Percentiles rank a stretch among this genome's conserved stretches.
These are phyloP conservation scores for Vigna angularis DNA, from an alignment of 306 rosid species.

Conservation along the genomic window DNA sequence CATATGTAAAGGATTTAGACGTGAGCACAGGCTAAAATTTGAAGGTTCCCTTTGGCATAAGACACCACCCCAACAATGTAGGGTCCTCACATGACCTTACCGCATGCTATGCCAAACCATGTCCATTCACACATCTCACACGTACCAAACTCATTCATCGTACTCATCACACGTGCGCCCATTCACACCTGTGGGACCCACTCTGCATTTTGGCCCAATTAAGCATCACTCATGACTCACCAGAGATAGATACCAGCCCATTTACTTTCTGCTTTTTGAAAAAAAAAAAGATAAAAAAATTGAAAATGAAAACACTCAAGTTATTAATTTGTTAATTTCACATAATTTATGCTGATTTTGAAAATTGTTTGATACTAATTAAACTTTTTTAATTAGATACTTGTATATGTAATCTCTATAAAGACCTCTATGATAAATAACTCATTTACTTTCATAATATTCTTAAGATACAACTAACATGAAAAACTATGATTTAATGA, in stretches of 20 bases:
- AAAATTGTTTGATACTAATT: too few species aligned
- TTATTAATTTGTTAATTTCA: too few species aligned
- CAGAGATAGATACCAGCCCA: conserved; percentile 25
- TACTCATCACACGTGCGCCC: conserved; percentile 50
- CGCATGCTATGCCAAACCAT: neutral
- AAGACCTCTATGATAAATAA: too few species aligned
- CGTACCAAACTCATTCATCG: conserved; percentile 6
- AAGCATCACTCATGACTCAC: neutral
- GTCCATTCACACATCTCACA: conserved; percentile 33
- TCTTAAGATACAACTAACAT: too few species aligned
- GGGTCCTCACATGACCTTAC: conserved; percentile 53
- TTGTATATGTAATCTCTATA: too few species aligned
- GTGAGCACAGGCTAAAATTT: neutral
- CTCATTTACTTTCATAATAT: too few species aligned
- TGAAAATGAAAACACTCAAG: too few species aligned
- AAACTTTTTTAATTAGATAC: too few species aligned
- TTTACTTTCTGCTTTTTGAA: neutral
- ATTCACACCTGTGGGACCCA: conserved; percentile 45
- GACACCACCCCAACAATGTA: conserved; percentile 42
- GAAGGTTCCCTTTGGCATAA: conserved; percentile 21
- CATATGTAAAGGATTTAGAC: neutral
- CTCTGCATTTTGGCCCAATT: neutral
- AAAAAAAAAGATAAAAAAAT: too few species aligned
- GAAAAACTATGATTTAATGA: too few species aligned
- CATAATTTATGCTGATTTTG: too few species aligned